phyloP scores from a whole-genome alignment of 352 stramenopile species.

The Blastocystis sp. region DNA sequence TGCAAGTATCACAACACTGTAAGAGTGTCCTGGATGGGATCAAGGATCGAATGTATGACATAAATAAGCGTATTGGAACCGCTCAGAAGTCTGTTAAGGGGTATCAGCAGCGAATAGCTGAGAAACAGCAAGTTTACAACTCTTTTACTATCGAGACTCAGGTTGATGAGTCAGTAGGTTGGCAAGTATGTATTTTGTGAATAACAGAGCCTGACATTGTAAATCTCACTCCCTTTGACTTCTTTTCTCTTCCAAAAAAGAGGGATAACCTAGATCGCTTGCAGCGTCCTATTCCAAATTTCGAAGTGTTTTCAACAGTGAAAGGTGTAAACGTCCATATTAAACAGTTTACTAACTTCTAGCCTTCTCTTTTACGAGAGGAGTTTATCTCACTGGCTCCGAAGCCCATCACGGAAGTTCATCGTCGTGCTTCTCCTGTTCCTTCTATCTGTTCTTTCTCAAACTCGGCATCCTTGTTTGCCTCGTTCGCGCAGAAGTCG shows the following conservation, averaged over 20 bases:
- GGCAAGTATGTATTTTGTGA: background rate
- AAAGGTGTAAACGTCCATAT: background rate
- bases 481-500: background rate
- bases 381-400: background rate
- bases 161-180: background rate
- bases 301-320: background rate
- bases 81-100: background rate
- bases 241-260: background rate
- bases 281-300: background rate
- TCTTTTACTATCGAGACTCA: background rate
- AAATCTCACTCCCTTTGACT: background rate
- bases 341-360: background rate
- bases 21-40: background rate
- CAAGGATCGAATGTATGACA: background rate
- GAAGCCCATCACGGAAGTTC: background rate
- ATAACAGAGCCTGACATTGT: background rate
- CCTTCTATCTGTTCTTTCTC: background rate
- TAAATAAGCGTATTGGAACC: conserved; percentile 35
- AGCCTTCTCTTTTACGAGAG: background rate
- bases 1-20: background rate
- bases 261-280: background rate
- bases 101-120: background rate
- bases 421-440: background rate
- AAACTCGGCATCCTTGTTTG: background rate
- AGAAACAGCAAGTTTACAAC: background rate